Evolutionary conservation across 352 stramenopile species (phyloP).

Genomic region (Pythium volutum): DNA sequence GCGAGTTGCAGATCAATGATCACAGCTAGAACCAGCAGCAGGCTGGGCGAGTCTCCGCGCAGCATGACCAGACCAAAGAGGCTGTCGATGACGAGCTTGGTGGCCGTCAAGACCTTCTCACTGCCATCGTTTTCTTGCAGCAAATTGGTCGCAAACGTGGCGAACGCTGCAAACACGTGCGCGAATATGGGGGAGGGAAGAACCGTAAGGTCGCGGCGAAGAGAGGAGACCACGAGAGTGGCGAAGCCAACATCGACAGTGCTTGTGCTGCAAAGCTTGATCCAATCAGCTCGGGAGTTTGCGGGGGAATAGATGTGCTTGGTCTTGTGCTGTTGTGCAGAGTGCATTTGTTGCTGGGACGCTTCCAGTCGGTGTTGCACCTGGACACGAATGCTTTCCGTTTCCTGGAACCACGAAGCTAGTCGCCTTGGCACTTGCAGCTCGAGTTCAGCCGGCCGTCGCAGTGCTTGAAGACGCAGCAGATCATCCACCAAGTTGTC

Average conservation of each 20-base stretch:
- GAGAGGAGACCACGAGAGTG: not conserved
- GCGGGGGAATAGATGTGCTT: not conserved
- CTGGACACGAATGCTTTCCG: not conserved
- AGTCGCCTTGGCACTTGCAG: slow-evolving; percentile 9
- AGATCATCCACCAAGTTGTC: slow-evolving; percentile 32
- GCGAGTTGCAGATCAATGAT: slow-evolving; percentile 24
- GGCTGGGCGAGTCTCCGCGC: slow-evolving; percentile 28
- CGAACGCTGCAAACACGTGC: not conserved
- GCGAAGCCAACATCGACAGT: not conserved
- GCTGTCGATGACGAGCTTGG: not conserved
- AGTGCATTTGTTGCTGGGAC: slow-evolving; percentile 1
- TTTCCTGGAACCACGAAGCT: not conserved
- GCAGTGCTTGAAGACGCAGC: slow-evolving; percentile 29
- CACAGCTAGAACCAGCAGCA: slow-evolving; percentile 24
- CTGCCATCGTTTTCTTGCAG: not conserved
- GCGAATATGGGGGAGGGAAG: slow-evolving; percentile 5
- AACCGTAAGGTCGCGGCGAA: not conserved
- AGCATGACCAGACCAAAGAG: slow-evolving; percentile 31
- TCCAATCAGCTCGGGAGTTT: not conserved
- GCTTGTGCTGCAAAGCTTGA: not conserved
- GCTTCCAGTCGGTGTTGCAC: not conserved
- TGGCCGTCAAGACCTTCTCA: not conserved
- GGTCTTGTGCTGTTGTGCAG: not conserved
- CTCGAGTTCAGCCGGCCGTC: slow-evolving; percentile 27
- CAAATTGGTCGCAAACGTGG: not conserved